Base-by-base conservation (phyloP, 2,329 filamentous ascomycete species). In the Pseudocercospora pini-densiflorae region DNA sequence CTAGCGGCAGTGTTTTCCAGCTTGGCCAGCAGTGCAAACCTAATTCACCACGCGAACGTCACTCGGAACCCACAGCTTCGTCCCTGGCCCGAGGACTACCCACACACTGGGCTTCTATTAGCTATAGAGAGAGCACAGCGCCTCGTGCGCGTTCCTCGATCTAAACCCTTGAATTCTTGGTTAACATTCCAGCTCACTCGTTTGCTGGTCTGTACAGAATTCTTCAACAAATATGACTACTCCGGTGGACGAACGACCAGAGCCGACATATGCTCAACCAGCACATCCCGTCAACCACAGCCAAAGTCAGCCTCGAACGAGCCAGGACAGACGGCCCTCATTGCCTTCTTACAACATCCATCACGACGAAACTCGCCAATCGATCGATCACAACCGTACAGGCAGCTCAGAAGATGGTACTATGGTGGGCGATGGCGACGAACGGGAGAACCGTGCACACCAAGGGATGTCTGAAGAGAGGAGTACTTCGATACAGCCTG, bases 301-400 rank as follows among this genome's bases (percentile, higher is more conserved):
- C 63, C 59, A 62, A 40, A 43, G 21, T 24, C 62, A 60, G 53
- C 63, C 64, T 19, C 61, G 69, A 59, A 55, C 59, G 27, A 66
- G 49, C 60, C 59, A 62, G 40, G 69, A 69, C n/a, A 68, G 65
- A 40, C 43, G 67, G 21, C 70, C 67, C 14, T 67, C 71, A 2
- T 62, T 76, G 51, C 76, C 76, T 9, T 67, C 71, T 7, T 77
- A 78, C 67, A 78, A 78, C 61, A 71, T 77, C 61, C 76, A 77
- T 63, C 65, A 70, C 51, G n/a, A 55, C 9, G 57, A 59, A 40
- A 49, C 68, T 8, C 66, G 67, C 27, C 65, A 67, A 29, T 24
- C 54, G n/a, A 36, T 24, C n/a, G 54, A 58, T 40, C 54, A 6
- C 55, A 63, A 61, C 31, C 71, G 72, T 54, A 51, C 62, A 7